Evolutionary conservation across 495 filamentous ascomycete species (phyloP).

Genomic region (Tuber aestivum): DNA sequence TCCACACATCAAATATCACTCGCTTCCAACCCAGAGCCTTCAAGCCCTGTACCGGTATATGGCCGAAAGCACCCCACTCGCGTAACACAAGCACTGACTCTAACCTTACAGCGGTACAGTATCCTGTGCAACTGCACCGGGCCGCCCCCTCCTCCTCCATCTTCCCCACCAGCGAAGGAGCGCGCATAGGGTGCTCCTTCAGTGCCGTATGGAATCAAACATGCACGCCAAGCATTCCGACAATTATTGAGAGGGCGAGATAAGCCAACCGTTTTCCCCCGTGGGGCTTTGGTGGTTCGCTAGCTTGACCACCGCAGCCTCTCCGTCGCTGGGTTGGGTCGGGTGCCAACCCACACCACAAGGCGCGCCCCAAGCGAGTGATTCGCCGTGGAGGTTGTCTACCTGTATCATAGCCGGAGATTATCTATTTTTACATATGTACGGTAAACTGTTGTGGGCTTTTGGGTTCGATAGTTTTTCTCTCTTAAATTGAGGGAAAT

Average conservation of each 20-base stretch:
- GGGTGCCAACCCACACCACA: too few species aligned
- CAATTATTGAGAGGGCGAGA: neutral
- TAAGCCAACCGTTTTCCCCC: constrained; percentile 4
- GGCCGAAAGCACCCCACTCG: neutral
- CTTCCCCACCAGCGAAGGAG: neutral
- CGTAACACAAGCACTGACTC: neutral
- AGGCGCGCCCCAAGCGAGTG: neutral
- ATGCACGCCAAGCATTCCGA: neutral
- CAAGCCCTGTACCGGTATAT: neutral
- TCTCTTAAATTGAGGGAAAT: neutral
- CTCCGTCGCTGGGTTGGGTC: neutral
- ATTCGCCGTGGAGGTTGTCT: neutral
- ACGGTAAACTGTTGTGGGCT: neutral
- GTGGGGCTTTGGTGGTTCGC: neutral
- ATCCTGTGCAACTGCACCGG: neutral
- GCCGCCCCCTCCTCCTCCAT: neutral
- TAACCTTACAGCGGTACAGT: neutral
- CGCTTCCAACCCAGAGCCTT: neutral
- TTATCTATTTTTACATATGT: neutral
- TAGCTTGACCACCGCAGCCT: neutral
- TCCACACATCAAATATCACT: constrained; percentile 1
- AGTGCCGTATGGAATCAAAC: neutral
- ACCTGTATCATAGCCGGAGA: too few species aligned
- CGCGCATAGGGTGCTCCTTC: neutral
- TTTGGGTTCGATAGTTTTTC: neutral